A percentile compares a stretch with the other conserved stretches of the same genome.
These are phyloP conservation scores for Sugiyamaella valdiviana DNA, from an alignment of 805 yeast genomes.

Conservation along the genomic window DNA sequence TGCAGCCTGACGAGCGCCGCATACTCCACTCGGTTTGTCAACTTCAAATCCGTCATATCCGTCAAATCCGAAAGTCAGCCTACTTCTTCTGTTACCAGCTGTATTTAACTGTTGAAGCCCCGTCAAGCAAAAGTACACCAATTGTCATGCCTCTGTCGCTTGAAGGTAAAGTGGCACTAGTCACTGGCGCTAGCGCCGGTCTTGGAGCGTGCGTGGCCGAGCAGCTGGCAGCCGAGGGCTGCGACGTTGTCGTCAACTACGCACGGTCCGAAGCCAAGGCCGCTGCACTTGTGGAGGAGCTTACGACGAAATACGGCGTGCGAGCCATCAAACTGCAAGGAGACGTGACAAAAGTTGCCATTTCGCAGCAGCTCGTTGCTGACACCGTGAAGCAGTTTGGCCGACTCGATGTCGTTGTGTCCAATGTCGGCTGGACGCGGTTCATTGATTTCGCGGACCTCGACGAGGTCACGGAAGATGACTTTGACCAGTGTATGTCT, in stretches of 20 bases:
- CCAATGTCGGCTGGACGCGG: slow-evolving; percentile 34
- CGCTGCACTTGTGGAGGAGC: slow-evolving; percentile 14
- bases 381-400: slow-evolving; percentile 30
- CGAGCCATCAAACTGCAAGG: slow-evolving; percentile 17
- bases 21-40: too few species aligned
- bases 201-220: slow-evolving; percentile 21
- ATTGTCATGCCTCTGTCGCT: slow-evolving; percentile 8
- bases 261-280: slow-evolving; percentile 14
- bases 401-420: slow-evolving; percentile 33
- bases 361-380: slow-evolving; percentile 25
- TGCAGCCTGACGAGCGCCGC: neutral
- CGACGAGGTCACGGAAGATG: slow-evolving; percentile 28
- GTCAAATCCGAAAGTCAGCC: too few species aligned
- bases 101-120: too few species aligned
- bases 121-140: neutral
- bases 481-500: slow-evolving; percentile 22
- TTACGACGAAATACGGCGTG: slow-evolving; percentile 7
- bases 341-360: slow-evolving; percentile 21
- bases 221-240: slow-evolving; percentile 22
- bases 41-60: too few species aligned
- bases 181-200: slow-evolving; percentile 25
- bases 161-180: slow-evolving; percentile 19
- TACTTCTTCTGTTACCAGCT: neutral
- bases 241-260: slow-evolving; percentile 21
- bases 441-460: slow-evolving; percentile 27